phyloP scores from a whole-genome alignment of 2,329 filamentous ascomycete species.

The Cryoendolithus antarcticus region DNA sequence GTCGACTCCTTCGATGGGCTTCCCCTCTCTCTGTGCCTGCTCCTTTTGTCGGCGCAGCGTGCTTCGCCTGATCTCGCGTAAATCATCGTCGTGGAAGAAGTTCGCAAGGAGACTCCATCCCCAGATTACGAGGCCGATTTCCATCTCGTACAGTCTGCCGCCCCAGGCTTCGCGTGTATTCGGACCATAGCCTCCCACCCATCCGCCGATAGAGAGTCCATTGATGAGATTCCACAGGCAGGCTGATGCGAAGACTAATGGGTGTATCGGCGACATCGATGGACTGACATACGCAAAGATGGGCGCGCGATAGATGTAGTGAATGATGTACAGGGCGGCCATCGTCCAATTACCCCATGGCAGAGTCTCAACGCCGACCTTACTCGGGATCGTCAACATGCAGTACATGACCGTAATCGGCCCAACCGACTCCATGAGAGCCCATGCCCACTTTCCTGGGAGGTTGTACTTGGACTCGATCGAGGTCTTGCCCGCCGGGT shows the following conservation, averaged over 20 bases:
- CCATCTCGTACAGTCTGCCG: conserved; percentile 32
- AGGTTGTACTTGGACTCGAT: conserved; percentile 63
- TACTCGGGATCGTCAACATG: conserved; percentile 53
- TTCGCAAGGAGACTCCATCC: conserved; percentile 65
- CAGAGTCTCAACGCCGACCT: conserved; percentile 43
- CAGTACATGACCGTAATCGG: conserved; percentile 68
- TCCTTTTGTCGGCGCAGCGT: conserved; percentile 49
- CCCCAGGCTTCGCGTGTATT: conserved; percentile 41
- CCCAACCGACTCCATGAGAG: conserved; percentile 74
- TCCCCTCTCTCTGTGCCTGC: conserved; percentile 32
- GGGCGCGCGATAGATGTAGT: conserved; percentile 84
- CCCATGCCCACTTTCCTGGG: conserved; percentile 80
- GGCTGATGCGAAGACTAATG: conserved; percentile 52
- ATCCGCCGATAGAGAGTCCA: conserved; percentile 63
- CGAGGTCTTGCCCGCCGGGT: conserved; percentile 89
- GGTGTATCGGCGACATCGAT: conserved; percentile 82
- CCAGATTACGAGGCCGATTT: conserved; percentile 62
- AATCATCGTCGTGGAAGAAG: conserved; percentile 78
- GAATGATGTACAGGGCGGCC: conserved; percentile 59
- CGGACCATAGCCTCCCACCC: conserved; percentile 70
- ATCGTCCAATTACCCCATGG: conserved; percentile 71
- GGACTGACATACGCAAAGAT: conserved; percentile 70
- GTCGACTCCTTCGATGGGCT: conserved; percentile 43
- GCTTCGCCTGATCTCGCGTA: conserved; percentile 71
- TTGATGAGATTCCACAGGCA: conserved; percentile 69